A percentile compares a stretch with the other conserved stretches of the same genome.
Evolutionary conservation across 2,329 filamentous ascomycete species (phyloP).

Genomic region (Ceratocystis lukuohia): DNA sequence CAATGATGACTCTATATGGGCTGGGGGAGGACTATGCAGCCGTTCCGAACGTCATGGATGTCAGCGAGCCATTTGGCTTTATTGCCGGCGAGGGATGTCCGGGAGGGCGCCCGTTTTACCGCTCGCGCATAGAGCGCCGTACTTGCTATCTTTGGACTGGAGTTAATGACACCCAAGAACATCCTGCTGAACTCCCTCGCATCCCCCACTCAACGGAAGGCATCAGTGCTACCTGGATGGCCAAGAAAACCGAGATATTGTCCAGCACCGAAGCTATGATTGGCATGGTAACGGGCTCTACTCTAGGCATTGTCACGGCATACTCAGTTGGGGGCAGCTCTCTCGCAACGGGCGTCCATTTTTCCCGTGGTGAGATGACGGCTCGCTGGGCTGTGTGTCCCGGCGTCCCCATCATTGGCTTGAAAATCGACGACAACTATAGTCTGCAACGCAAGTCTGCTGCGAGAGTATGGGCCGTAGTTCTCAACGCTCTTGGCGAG

Average conservation of each 20-base stretch:
- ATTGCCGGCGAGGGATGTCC: conserved; percentile 77
- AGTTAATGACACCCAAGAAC: neutral
- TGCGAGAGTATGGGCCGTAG: conserved; percentile 75
- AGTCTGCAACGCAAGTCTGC: conserved; percentile 54
- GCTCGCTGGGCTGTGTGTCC: conserved; percentile 84
- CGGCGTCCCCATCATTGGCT: conserved; percentile 76
- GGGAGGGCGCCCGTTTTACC: conserved; percentile 67
- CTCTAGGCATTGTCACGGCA: conserved; percentile 66
- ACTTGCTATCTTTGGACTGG: conserved; percentile 7
- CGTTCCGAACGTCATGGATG: conserved; percentile 74
- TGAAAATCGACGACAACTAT: conserved; percentile 74
- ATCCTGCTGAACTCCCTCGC: conserved; percentile 35
- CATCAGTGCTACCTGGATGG: conserved; percentile 75
- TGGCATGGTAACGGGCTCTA: conserved; percentile 72
- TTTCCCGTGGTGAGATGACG: conserved; percentile 63
- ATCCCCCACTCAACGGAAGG: conserved; percentile 57
- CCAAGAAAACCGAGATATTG: conserved; percentile 63
- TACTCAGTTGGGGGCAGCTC: conserved; percentile 57
- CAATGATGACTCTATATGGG: conserved; percentile 62
- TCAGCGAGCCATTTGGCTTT: conserved; percentile 74
- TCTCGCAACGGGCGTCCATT: conserved; percentile 36
- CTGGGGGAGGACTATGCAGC: conserved; percentile 66
- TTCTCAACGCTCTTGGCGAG: conserved; percentile 86
- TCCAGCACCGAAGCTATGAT: conserved; percentile 61
- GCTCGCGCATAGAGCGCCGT: conserved; percentile 25